These are phyloP conservation scores for Avena insularis DNA, from an alignment of 176 grass and related monocot genomes.

Conservation along the genomic window DNA sequence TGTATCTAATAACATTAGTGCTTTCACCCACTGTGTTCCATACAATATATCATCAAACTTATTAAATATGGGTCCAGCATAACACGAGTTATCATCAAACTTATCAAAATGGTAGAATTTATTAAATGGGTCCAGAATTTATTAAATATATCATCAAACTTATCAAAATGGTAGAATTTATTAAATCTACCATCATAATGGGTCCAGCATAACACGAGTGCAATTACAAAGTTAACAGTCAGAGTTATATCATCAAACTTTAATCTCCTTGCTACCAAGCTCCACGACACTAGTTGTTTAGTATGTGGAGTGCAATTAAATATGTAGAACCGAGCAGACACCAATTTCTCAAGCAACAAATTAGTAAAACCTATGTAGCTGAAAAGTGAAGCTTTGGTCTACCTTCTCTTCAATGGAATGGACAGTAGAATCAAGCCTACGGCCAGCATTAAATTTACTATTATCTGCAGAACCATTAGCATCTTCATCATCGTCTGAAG, in stretches of 20 bases:
- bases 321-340: neutral
- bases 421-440: slow-evolving; percentile 93
- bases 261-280: slow-evolving; percentile 14
- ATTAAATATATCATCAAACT: too few relatives aligned
- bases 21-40: neutral
- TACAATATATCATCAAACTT: slow-evolving; percentile 7
- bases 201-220: slow-evolving; percentile 4
- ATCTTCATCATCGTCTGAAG: slow-evolving; percentile 65
- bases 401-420: slow-evolving; percentile 99
- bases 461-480: slow-evolving; percentile 39
- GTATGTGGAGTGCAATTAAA: slow-evolving; percentile 23
- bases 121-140: too few relatives aligned
- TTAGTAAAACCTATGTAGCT: slow-evolving; percentile 27
- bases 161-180: too few relatives aligned
- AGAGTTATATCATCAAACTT: slow-evolving; percentile 13
- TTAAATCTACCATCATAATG: slow-evolving; percentile 8
- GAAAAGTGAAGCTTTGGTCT: slow-evolving; percentile 34
- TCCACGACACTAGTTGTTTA: neutral
- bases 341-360: slow-evolving; percentile 19
- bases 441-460: slow-evolving; percentile 80
- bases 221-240: neutral
- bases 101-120: too few relatives aligned
- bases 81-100: neutral
- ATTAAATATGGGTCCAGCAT: neutral
- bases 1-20: slow-evolving; percentile 17